A percentile compares a stretch with the other conserved stretches of the same genome.
phyloP scores from a whole-genome alignment of 2,329 filamentous ascomycete species.

The Fusarium devonianum region DNA sequence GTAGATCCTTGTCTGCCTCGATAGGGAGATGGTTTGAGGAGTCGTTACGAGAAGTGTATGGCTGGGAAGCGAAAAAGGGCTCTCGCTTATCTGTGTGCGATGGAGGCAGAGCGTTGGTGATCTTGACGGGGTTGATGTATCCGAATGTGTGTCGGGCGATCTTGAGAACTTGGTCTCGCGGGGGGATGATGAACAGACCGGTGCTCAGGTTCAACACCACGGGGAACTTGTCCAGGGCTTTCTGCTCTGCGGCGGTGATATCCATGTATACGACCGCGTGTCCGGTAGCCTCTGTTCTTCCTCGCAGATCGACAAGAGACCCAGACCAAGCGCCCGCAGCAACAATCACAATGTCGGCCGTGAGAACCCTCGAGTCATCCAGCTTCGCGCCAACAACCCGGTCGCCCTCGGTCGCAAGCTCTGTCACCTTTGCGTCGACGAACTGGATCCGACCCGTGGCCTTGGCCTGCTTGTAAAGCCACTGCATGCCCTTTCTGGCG shows the following conservation, averaged over 20 bases:
- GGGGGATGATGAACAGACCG: conserved; percentile 79
- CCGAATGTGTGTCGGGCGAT: conserved; percentile 74
- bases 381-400: conserved; percentile 62
- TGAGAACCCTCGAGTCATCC: conserved; percentile 47
- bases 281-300: conserved; percentile 79
- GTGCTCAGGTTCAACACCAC: conserved; percentile 75
- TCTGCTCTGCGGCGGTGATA: conserved; percentile 75
- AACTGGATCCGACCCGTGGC: conserved; percentile 64
- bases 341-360: conserved; percentile 77
- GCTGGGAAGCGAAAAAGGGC: conserved; percentile 47
- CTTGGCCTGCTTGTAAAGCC: conserved; percentile 63
- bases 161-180: conserved; percentile 68
- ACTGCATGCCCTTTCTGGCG: conserved; percentile 73
- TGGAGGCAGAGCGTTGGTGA: conserved; percentile 45
- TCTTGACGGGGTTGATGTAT: conserved; percentile 62
- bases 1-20: conserved; percentile 69
- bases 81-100: conserved; percentile 38
- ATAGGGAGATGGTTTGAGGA: conserved; percentile 58
- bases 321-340: conserved; percentile 90
- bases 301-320: conserved; percentile 77
- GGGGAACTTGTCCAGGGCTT: conserved; percentile 68
- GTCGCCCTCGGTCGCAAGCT: conserved; percentile 50
- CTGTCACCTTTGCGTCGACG: conserved; percentile 57
- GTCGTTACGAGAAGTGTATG: conserved; percentile 49
- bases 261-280: conserved; percentile 82